Evolutionary conservation across 768 basidiomycete genomes (phyloP), one percentile per base, ranked within the genome.

Genomic region (Xanthoconium stramineum): DNA sequence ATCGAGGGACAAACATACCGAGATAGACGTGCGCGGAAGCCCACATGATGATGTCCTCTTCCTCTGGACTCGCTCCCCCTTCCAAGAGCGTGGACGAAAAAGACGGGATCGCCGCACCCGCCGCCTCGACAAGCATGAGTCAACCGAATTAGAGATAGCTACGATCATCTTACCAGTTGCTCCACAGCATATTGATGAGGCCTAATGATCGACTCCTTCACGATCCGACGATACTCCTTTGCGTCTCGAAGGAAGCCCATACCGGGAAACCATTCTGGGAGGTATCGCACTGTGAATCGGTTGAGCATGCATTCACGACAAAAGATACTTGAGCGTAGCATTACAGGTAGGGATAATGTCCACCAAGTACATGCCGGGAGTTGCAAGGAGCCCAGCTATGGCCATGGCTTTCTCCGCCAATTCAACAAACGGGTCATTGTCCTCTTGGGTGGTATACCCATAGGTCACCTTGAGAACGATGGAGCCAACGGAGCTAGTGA

Each of bases 111-210:
- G 61, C 60, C 37, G 51, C 60, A 0, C 64, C 60, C 2, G 47
- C 57, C 2, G 64, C 64, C 64, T 70, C 0, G 29, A 1, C 9
- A 11, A 20, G 38, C 17, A 35, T 65, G 35, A 56, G 42, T 50
- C 40, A 35, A 8, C 14, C 29, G 12, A 24, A 5, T 29, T 29
- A 6, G n/a, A 2, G 7, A 6, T 40, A 24, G 5, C 11, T 7
- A 30, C 19, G 19, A 19, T 0, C 0, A 14, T 17, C 57, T 3
- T 55, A 83, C 83, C 68, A 84, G 77, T 57, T 80, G 76, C n/a
- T 78, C 61, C 39, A 75, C 73, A 6, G 77, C 78, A 47, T 71
- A 78, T 9, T 71, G 61, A 43, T 73, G 81, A 0, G 84, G 83
- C 6, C 65, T 67, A 20, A 75, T 71, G 5, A 78, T 67, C 68